A percentile compares a stretch with the other conserved stretches of the same genome.
These are phyloP conservation scores for Eragrostis tef DNA, from an alignment of 202 grass and related monocot genomes.

Conservation along the genomic window DNA sequence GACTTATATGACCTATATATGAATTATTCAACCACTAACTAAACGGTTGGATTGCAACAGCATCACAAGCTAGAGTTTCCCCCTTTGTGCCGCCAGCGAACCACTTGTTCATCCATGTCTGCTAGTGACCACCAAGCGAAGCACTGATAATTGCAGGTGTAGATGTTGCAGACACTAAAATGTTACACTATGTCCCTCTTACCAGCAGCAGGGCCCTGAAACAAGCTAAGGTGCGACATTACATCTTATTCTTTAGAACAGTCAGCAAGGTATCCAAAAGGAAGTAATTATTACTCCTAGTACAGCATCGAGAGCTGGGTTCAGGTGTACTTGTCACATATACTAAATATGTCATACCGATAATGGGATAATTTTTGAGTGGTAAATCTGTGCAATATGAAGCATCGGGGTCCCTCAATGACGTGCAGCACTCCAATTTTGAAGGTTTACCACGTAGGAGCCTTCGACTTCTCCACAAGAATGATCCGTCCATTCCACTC, in stretches of 20 bases:
- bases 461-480: conserved; percentile 91
- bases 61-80: conserved; percentile 27
- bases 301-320: conserved; percentile 57
- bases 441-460: conserved; percentile 58
- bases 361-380: conserved; percentile 35
- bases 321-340: conserved; percentile 62
- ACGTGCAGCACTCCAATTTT: conserved; percentile 10
- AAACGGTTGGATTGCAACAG: conserved; percentile 23
- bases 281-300: conserved; percentile 62
- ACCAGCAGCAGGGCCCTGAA: conserved; percentile 60
- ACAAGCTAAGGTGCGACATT: conserved; percentile 60
- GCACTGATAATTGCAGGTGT: conserved; percentile 32
- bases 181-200: conserved; percentile 47
- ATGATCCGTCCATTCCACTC: conserved; percentile 89
- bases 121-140: background rate
- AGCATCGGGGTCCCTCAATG: conserved; percentile 25
- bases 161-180: conserved; percentile 61
- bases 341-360: conserved; percentile 59
- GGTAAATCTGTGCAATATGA: conserved; percentile 50
- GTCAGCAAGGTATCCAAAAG: conserved; percentile 47
- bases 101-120: conserved; percentile 34
- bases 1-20: conserved; percentile 26
- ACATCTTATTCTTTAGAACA: conserved; percentile 58
- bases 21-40: conserved; percentile 48
- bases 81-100: conserved; percentile 2